Conservation (phyloP, 805 yeast genomes). For the Candida namnaoensis region DNA sequence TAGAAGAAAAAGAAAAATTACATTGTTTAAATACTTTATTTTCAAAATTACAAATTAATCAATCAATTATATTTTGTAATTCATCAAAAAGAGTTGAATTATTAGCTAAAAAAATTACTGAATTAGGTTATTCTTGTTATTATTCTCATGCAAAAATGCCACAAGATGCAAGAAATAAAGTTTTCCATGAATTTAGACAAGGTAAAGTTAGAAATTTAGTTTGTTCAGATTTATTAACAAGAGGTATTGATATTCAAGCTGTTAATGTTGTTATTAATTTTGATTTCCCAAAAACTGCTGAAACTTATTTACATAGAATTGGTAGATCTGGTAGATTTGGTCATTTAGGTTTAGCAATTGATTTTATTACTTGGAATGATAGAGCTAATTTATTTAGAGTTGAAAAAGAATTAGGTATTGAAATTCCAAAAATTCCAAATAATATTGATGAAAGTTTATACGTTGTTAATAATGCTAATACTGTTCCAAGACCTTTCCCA, state of each 20-base stretch:
- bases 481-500: conserved; percentile 87
- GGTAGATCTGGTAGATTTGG: conserved; percentile 99
- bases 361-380: conserved; percentile 94
- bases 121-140: conserved; percentile 92
- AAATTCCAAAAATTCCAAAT: conserved; percentile 95
- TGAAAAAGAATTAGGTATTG: conserved; percentile 96
- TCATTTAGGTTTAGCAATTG: conserved; percentile 95
- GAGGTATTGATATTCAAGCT: conserved; percentile 99
- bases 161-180: conserved; percentile 93
- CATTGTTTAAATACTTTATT: conserved; percentile 94
- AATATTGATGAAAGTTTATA: conserved; percentile 82
- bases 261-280: conserved; percentile 97
- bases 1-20: conserved; percentile 91
- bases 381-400: conserved; percentile 88
- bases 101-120: conserved; percentile 92
- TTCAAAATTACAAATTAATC: conserved; percentile 91
- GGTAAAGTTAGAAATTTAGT: conserved; percentile 96
- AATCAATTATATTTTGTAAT: conserved; percentile 94
- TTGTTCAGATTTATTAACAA: conserved; percentile 90
- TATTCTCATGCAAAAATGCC: conserved; percentile 98
- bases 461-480: conserved; percentile 67
- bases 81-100: conserved; percentile 95
- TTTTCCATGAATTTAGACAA: conserved; percentile 96
- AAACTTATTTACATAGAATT: conserved; percentile 94
- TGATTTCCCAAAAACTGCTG: conserved; percentile 97